These are phyloP conservation scores for Phytophthora palmivora DNA, from an alignment of 352 stramenopile genomes.

Conservation along the genomic window DNA sequence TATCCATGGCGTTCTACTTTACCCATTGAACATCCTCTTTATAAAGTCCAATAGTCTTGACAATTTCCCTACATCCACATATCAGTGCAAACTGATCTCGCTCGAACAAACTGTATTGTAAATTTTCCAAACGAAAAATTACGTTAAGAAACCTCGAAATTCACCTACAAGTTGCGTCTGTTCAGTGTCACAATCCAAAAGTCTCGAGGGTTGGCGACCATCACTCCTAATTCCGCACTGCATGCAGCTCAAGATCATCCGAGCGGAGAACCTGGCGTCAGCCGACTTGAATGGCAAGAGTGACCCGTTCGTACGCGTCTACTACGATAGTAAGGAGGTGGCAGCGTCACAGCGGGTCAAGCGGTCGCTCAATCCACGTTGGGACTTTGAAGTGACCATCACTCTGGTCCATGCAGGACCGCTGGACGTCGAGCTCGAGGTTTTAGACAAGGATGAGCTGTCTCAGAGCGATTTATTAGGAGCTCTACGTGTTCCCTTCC, in stretches of 20 bases:
- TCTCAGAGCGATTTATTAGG: slow-evolving; percentile 73
- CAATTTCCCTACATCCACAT: slow-evolving; percentile 9
- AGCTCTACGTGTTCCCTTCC: slow-evolving; percentile 73
- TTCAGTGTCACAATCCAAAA: slow-evolving; percentile 32
- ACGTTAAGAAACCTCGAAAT: not conserved
- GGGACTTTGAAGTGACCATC: slow-evolving; percentile 71
- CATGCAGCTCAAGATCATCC: slow-evolving; percentile 81
- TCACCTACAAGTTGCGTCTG: slow-evolving; percentile 3
- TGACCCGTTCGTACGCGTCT: slow-evolving; percentile 79
- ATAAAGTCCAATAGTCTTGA: slow-evolving; percentile 9
- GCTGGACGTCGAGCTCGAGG: slow-evolving; percentile 78
- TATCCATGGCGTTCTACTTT: not conserved
- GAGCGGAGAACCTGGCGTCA: slow-evolving; percentile 74
- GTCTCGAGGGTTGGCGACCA: slow-evolving; percentile 5
- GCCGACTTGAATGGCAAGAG: slow-evolving; percentile 68
- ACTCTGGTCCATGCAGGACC: slow-evolving; percentile 57
- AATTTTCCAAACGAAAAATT: not conserved
- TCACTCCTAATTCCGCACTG: slow-evolving; percentile 12
- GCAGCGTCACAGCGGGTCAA: slow-evolving; percentile 73
- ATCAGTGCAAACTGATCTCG: too few relatives aligned
- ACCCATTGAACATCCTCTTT: not conserved
- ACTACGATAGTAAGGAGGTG: slow-evolving; percentile 83
- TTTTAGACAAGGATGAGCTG: slow-evolving; percentile 79
- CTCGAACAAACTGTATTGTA: too few relatives aligned
- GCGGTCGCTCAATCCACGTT: slow-evolving; percentile 74